Evolutionary conservation across 2,329 filamentous ascomycete genomes (phyloP), one percentile per base, ranked within the genome.

Genomic region (Sporothrix mexicana): DNA sequence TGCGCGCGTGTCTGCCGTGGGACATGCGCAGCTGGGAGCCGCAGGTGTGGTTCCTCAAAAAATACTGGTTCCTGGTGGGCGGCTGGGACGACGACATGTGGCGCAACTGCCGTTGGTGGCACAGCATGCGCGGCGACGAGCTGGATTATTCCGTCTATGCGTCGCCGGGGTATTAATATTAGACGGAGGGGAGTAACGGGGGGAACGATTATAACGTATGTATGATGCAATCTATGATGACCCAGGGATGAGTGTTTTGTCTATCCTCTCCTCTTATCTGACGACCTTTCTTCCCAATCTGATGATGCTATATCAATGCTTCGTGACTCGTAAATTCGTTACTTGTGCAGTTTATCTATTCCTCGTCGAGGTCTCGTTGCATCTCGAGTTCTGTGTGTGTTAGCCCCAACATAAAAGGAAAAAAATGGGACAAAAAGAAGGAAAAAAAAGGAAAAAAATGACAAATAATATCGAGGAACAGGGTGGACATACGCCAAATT

Each of bases 401-500:
- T 41, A 74, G 74, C n/a, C n/a, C n/a, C n/a, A n/a, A n/a, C n/a
- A n/a, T n/a, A n/a, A n/a, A n/a, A n/a, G n/a, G n/a, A n/a, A n/a
- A n/a, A n/a, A n/a, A n/a, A n/a, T n/a, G n/a, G n/a, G n/a, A n/a
- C n/a, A n/a, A n/a, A n/a, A n/a, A n/a, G n/a, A n/a, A n/a, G n/a
- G n/a, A n/a, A n/a, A n/a, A n/a, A n/a, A n/a, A n/a, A n/a, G n/a
- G n/a, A n/a, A n/a, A n/a, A n/a, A n/a, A n/a, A n/a, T n/a, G n/a
- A n/a, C n/a, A n/a, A 36, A 66, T 36, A 47, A 17, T 17, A 36
- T 5, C 47, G 7, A 47, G n/a, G 41, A 20, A 53, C 71, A 36
- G 13, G n/a, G 25, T 83, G 13, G 30, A 83, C 87, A 80, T 82
- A 90, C 87, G 89, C 90, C 91, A 93, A 25, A 94, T 81, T 74